Evolutionary conservation across 805 yeast genomes (phyloP).

Genomic region (Groenewaldozyma tartarivorans): DNA sequence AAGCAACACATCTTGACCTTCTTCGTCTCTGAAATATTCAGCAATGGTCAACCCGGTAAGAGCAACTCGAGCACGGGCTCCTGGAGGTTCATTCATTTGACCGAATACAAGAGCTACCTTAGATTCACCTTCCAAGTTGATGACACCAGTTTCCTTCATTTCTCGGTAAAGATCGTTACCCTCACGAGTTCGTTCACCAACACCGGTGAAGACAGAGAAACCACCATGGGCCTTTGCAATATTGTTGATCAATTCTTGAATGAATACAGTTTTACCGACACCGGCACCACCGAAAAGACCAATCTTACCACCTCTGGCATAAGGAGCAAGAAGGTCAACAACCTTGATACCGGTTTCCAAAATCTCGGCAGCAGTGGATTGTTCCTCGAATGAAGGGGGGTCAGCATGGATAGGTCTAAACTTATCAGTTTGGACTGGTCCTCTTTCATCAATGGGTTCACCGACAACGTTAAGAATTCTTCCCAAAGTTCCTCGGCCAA

Average conservation of each 20-base stretch:
- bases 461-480: constrained; percentile 96
- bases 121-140: constrained; percentile 98
- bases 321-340: constrained; percentile 97
- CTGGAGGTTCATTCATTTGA: constrained; percentile 99
- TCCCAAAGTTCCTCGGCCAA: constrained; percentile 98
- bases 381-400: constrained; percentile 93
- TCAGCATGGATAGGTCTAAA: constrained; percentile 98
- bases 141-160: constrained; percentile 99
- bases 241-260: constrained; percentile 99
- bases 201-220: constrained; percentile 99
- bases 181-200: constrained; percentile 99
- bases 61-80: constrained; percentile 99
- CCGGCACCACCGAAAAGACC: constrained; percentile 99
- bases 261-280: constrained; percentile 99
- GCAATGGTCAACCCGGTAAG: constrained; percentile 99
- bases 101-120: constrained; percentile 99
- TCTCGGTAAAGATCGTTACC: constrained; percentile 99
- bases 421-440: constrained; percentile 88
- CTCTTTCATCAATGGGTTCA: constrained; percentile 99
- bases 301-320: constrained; percentile 99
- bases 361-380: constrained; percentile 95
- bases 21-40: constrained; percentile 99
- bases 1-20: constrained; percentile 99
- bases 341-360: constrained; percentile 99
- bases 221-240: constrained; percentile 99